These are phyloP conservation scores for Calonectria hawksworthii DNA, from an alignment of 2,329 filamentous ascomycete species.

Conservation along the genomic window DNA sequence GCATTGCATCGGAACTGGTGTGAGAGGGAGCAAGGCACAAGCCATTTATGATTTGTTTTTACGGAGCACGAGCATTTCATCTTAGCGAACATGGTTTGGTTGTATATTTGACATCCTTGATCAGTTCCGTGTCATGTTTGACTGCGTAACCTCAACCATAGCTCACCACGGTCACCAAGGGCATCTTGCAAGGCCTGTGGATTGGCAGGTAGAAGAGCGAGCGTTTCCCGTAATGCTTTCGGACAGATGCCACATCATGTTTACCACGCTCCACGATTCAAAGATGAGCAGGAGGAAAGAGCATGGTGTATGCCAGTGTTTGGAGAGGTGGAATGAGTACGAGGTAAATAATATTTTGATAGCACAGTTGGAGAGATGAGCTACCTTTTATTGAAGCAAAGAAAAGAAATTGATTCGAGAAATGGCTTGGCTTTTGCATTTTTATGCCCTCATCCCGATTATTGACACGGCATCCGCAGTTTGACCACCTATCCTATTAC, in stretches of 20 bases:
- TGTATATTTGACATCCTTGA: neutral
- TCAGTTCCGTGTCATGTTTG: neutral
- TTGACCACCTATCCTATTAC: too few species aligned
- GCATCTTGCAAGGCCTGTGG: neutral
- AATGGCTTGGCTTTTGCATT: too few species aligned
- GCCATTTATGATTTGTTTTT: slow-evolving; percentile 5
- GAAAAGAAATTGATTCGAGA: too few species aligned
- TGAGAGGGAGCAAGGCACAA: slow-evolving; percentile 4
- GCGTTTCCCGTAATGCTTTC: neutral
- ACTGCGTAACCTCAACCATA: neutral
- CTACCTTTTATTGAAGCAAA: too few species aligned
- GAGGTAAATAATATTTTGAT: too few species aligned
- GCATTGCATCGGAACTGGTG: neutral
- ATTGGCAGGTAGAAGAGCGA: neutral
- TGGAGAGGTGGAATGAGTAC: too few species aligned
- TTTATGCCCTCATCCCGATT: too few species aligned
- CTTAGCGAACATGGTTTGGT: slow-evolving; percentile 5
- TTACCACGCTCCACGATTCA: neutral
- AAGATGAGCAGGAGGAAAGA: too few species aligned
- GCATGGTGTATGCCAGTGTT: neutral
- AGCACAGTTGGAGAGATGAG: too few species aligned
- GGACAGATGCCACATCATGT: neutral
- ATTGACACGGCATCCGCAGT: too few species aligned
- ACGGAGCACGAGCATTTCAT: neutral
- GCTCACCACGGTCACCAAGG: neutral